Evolutionary conservation across 129 eudicot species (phyloP), one percentile per base, ranked within the genome.

Genomic region (Logfia minima): DNA sequence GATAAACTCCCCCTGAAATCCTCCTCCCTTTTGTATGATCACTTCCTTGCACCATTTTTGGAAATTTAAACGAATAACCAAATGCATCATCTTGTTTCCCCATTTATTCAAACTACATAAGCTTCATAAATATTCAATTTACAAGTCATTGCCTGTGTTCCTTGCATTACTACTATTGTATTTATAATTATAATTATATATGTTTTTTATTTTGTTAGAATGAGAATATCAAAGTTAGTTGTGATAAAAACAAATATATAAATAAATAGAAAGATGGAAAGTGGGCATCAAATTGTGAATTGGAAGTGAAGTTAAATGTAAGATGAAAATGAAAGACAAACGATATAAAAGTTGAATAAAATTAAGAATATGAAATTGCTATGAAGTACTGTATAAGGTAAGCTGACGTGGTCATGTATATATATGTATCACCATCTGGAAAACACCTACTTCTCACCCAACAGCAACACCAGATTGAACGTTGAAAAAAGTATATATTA

Each of bases 241-340:
- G 83, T 74, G 84, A 48, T 77, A 80, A 64, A 64, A 24, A 24
- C 26, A 24, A 70, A 37, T 34, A 66, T 58, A 48, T 77, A 58
- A 7, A 58, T 8, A 21, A 58, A 58, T 58, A 58, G 21, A 58
- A 73, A 71, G 79, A 67, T 85, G 45, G 82, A 90, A 80, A 52
- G 35, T 70, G 28, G 76, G 77, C 87, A 83, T 78, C 89, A 74
- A 72, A 72, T 71, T 76, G 71, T 86, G 76, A 71, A 85, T 89
- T 92, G 82, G 80, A 86, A 90, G 90, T 82, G 82, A 93, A 93
- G 96, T 78, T 80, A 87, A 76, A 66, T 41, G 2, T 21, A 67
- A 39, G 87, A 78, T 80, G 88, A 88, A 72, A 80, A 52, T 71
- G 90, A 76, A 56, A 85, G 84, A 78, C 77, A 83, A 76, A 76